These are phyloP conservation scores for Canavalia gladiata DNA, from an alignment of 306 rosid species.

Conservation along the genomic window DNA sequence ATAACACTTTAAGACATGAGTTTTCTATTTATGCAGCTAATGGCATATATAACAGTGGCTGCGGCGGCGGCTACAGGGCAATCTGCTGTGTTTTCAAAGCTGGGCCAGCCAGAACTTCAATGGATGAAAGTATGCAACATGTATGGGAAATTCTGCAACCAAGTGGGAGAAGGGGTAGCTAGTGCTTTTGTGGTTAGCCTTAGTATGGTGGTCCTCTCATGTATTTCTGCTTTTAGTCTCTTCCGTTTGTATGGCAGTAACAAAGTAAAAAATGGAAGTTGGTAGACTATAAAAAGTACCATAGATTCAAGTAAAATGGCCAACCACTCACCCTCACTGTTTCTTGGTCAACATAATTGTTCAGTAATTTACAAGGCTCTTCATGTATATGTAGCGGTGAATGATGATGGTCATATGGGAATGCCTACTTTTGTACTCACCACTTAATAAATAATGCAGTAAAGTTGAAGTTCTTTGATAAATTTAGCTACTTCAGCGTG, in stretches of 20 bases:
- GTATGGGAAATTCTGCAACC: constrained; percentile 90
- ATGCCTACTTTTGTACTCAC: constrained; percentile 11
- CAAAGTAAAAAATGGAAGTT: constrained; percentile 57
- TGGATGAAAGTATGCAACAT: constrained; percentile 81
- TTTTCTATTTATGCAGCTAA: constrained; percentile 57
- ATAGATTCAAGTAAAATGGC: not conserved
- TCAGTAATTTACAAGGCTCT: constrained; percentile 35
- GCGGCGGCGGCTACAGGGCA: constrained; percentile 75
- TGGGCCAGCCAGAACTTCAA: constrained; percentile 84
- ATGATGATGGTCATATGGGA: constrained; percentile 40
- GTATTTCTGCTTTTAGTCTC: constrained; percentile 85
- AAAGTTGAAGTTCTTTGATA: constrained; percentile 16
- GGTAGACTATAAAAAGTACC: constrained; percentile 51
- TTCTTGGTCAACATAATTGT: constrained; percentile 18
- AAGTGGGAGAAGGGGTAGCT: constrained; percentile 83
- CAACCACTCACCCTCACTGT: constrained; percentile 1
- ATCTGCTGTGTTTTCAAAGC: constrained; percentile 72
- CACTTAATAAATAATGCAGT: constrained; percentile 24
- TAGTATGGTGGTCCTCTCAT: constrained; percentile 71
- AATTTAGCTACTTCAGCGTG: not conserved
- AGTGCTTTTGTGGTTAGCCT: constrained; percentile 69
- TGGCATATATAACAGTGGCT: constrained; percentile 79
- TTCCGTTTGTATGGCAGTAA: constrained; percentile 80
- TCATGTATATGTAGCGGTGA: constrained; percentile 35
- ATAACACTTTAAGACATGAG: not conserved